These are phyloP conservation scores for Russula sp. DNA, from an alignment of 768 basidiomycete genomes.

Conservation along the genomic window DNA sequence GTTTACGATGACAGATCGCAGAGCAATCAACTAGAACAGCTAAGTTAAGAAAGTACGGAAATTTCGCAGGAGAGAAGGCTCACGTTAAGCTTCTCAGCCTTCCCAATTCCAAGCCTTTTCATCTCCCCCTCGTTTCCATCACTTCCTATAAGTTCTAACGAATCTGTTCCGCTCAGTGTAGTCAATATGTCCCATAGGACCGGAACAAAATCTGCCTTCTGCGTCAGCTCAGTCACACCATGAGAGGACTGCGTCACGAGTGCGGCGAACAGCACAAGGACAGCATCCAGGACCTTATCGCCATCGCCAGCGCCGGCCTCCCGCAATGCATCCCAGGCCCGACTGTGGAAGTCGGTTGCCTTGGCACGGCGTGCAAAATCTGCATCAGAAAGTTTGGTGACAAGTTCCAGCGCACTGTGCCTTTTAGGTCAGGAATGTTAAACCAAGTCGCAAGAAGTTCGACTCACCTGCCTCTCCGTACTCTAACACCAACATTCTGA, in stretches of 20 bases:
- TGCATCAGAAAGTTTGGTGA: conserved; percentile 60
- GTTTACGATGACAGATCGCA: conserved; percentile 32
- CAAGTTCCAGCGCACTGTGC: conserved; percentile 71
- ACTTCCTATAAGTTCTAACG: conserved; percentile 38
- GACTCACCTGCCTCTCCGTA: conserved; percentile 61
- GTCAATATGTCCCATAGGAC: conserved; percentile 26
- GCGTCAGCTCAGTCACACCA: conserved; percentile 49
- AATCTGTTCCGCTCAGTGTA: conserved; percentile 34
- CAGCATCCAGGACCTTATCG: conserved; percentile 63
- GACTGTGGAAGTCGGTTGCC: conserved; percentile 61
- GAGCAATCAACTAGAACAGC: conserved; percentile 29
- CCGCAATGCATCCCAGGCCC: conserved; percentile 61
- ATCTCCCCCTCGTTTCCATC: conserved; percentile 36
- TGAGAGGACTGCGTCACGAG: conserved; percentile 53
- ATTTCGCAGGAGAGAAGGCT: conserved; percentile 22
- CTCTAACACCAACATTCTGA: conserved; percentile 39
- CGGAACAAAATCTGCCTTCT: conserved; percentile 27
- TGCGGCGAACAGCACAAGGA: conserved; percentile 53
- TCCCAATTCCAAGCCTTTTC: conserved; percentile 45
- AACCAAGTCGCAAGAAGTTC: not conserved
- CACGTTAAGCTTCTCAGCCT: conserved; percentile 52
- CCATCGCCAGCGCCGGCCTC: conserved; percentile 51
- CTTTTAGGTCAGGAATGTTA: not conserved
- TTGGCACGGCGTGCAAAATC: conserved; percentile 78
- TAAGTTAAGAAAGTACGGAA: not conserved